phyloP scores from a whole-genome alignment of 352 stramenopile genomes.

The Achlya hypogyna region DNA sequence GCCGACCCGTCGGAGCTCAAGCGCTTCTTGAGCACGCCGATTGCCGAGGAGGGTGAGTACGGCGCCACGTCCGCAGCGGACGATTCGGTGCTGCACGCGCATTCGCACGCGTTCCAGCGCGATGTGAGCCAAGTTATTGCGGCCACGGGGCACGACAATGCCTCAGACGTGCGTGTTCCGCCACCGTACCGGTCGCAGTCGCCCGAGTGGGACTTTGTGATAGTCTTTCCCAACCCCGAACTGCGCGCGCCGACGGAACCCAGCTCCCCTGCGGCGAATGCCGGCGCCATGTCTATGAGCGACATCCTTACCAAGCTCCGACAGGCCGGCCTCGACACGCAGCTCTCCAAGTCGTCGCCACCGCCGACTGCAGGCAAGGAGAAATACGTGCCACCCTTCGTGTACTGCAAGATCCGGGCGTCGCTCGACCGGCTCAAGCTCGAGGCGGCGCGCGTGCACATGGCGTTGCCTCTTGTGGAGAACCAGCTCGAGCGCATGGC shows the following conservation, averaged over 20 bases:
- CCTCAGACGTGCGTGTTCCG: neutral
- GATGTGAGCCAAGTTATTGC: neutral
- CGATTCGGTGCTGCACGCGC: neutral
- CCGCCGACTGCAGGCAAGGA: constrained; percentile 22
- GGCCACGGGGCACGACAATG: neutral
- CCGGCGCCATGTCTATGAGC: constrained; percentile 24
- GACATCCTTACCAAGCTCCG: constrained; percentile 68
- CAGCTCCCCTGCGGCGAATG: neutral
- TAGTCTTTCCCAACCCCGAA: constrained; percentile 75
- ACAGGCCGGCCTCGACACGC: constrained; percentile 50
- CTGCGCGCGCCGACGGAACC: neutral
- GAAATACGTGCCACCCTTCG: constrained; percentile 26
- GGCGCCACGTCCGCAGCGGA: neutral
- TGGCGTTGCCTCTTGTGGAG: constrained; percentile 16
- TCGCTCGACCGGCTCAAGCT: constrained; percentile 58
- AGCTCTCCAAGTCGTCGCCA: constrained; percentile 62
- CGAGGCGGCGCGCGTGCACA: constrained; percentile 39
- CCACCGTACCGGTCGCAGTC: neutral
- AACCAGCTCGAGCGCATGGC: constrained; percentile 21
- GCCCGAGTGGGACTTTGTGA: constrained; percentile 66
- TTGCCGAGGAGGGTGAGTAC: constrained; percentile 15
- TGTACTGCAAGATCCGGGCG: constrained; percentile 79
- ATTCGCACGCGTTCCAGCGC: neutral
- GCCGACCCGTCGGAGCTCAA: neutral
- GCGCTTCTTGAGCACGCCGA: constrained; percentile 12